Evolutionary conservation across 2,329 filamentous ascomycete genomes (phyloP), one percentile per base, ranked within the genome.

Genomic region (Nannizziopsis barbatae): DNA sequence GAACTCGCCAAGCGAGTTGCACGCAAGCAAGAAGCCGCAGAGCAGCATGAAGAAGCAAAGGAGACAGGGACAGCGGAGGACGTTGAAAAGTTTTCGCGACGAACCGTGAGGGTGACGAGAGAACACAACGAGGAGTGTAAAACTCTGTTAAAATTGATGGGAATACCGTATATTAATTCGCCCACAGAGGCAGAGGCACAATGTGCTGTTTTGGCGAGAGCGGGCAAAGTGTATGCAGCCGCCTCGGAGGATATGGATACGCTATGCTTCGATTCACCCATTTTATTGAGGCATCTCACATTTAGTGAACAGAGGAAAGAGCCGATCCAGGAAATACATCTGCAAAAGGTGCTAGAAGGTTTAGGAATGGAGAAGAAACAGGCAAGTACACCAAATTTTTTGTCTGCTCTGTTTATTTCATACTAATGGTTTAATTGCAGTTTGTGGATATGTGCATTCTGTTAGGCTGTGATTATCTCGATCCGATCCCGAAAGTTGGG

Each of bases 181-280:
- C 92, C 92, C 0, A 98, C 92, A 0, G 92, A 98, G 67, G 92
- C 92, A 3, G 92, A 98, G 71, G 92, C 92, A 1, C 92, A 98
- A 65, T 98, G 92, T 65, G 92, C 92, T 2, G 84, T 83, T 36
- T 74, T 98, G 53, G 92, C 92, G 0, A 76, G 84, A 52, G 89
- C 86, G 4, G 90, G 88, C 33, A 96, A 96, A 70, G 92, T 98
- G 45, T 98, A 93, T 64, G 92, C 89, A 2, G 92, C 92, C 15
- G 92, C 92, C 2, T 94, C 86, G 55, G 92, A 98, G 69, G 92
- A 98, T 69, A 98, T 98, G 92, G 92, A 98, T 63, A 98, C 92
- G 0, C 72, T 98, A 48, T 96, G 90, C 61, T 98, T 98, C 67
- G 81, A 95, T 60, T 77, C 89, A 45, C 92, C 92, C 0, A 89